These are phyloP conservation scores for Gautieria morchelliformis DNA, from an alignment of 768 basidiomycete genomes.

Conservation along the genomic window DNA sequence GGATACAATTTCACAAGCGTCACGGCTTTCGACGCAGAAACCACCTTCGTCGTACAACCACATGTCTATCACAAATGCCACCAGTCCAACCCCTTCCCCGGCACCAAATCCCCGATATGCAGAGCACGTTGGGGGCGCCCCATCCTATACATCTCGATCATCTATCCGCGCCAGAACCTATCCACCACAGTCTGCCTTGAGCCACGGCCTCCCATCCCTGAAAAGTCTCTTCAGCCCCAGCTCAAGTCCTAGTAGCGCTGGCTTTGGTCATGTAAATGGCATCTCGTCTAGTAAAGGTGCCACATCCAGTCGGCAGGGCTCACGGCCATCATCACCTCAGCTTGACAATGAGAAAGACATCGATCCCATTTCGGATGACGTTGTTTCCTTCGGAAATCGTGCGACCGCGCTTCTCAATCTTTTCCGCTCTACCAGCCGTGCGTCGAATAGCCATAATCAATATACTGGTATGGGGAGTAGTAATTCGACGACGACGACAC, in stretches of 20 bases:
- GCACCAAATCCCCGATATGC: constrained; percentile 5
- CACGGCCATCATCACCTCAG: neutral
- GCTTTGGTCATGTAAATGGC: neutral
- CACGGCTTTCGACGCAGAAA: neutral
- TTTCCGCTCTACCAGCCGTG: neutral
- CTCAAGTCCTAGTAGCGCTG: neutral
- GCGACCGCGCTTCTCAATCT: neutral
- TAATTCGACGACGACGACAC: neutral
- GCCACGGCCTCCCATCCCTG: neutral
- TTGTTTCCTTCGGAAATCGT: neutral
- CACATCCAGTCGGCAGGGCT: neutral
- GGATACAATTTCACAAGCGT: neutral
- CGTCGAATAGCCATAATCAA: neutral
- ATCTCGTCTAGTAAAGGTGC: neutral
- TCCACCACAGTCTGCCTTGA: neutral
- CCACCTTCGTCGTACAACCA: neutral
- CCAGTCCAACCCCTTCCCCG: neutral
- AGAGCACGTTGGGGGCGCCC: constrained; percentile 6
- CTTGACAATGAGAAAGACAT: constrained; percentile 3
- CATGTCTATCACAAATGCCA: neutral
- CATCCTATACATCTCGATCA: neutral
- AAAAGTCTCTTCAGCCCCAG: neutral
- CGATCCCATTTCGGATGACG: constrained; percentile 4
- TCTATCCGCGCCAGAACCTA: neutral
- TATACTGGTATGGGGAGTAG: neutral